Base-by-base conservation (phyloP, 345 rosid genomes). In the Barbarea vulgaris region DNA sequence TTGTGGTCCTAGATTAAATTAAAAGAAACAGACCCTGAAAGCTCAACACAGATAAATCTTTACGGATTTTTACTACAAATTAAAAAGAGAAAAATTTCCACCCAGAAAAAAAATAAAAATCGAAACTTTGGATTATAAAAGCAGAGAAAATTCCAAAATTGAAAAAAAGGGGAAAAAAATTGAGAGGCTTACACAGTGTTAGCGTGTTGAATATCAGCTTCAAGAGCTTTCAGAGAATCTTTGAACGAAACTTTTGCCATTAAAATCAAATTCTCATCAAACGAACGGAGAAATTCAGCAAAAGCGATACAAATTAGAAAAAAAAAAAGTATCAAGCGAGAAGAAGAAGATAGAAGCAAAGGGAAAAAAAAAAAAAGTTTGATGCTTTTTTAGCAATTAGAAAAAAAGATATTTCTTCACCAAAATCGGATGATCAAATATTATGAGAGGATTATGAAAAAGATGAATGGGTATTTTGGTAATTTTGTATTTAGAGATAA, bases 201-300 rank as follows among this genome's bases (percentile, higher is more conserved):
- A 77, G 92, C 97, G 79, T 85, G 96, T 73, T 87, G 98, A 63
- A 89, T 91, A 82, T 92, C 96, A 54, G 97, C 97, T 85, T 89
- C 92, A 24, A 92, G 93, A 76, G 96, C 90, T 84, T 91, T 91
- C 17, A 91, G 89, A 69, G 97, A 91, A 74, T 91, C 97, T 84
- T 88, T 93, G 74, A 91, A 93, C 71, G 96, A 83, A 18, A 82
- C 67, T 76, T 85, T 93, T 42, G 83, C 89, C 98, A 93, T 93
- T 22, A 60, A 60, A 60, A 13, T 24, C 65, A 0, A 60, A 71
- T 12, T 41, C 55, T 56, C 42, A 44, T 60, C 47, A 73, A 75
- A 68, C 74, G 54, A 41, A 46, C 33, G 9, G 71, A 21, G 33
- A 11, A 41, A 14, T 15, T 36, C 18, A 67, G 34, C 15, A 0